These are phyloP conservation scores for Dioszegia aurantiaca DNA, from an alignment of 768 basidiomycete genomes.

Conservation along the genomic window DNA sequence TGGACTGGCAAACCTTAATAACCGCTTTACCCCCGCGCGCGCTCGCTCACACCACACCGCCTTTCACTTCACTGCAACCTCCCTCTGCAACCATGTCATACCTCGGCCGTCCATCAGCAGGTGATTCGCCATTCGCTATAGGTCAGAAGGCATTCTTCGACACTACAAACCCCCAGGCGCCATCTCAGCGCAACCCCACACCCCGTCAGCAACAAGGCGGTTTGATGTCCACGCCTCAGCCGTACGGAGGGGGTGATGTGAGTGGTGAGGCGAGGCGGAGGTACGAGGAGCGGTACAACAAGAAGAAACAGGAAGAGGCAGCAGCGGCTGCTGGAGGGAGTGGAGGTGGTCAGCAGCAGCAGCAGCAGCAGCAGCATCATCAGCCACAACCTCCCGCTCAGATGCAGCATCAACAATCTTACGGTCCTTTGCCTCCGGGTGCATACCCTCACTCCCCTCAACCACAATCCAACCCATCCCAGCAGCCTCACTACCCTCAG, in stretches of 20 bases:
- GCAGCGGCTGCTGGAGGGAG: constrained; percentile 29
- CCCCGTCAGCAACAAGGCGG: constrained; percentile 23
- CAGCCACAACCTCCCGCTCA: constrained; percentile 20
- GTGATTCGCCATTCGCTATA: constrained; percentile 46
- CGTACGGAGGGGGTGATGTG: constrained; percentile 37
- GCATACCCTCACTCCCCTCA: constrained; percentile 3
- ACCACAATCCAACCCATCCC: background rate
- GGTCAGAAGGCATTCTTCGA: constrained; percentile 44
- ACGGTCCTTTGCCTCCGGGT: background rate
- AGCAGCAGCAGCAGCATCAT: constrained; percentile 23
- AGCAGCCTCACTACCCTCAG: background rate
- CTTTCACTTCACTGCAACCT: too few species aligned
- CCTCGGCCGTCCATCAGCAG: constrained; percentile 28
- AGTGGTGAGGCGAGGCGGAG: constrained; percentile 44
- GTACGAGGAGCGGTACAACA: constrained; percentile 47
- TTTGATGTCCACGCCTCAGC: constrained; percentile 32
- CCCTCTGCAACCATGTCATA: too few species aligned
- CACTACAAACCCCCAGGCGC: constrained; percentile 43
- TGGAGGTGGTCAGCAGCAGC: constrained; percentile 14
- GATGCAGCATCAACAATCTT: constrained; percentile 7
- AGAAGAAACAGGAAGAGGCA: constrained; percentile 35
- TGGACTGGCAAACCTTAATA: too few species aligned
- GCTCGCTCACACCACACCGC: too few species aligned
- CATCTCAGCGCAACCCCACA: constrained; percentile 38
- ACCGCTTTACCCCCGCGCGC: too few species aligned